These are phyloP conservation scores for Globisporangium paroecandrum DNA, from an alignment of 352 stramenopile species.

Conservation along the genomic window DNA sequence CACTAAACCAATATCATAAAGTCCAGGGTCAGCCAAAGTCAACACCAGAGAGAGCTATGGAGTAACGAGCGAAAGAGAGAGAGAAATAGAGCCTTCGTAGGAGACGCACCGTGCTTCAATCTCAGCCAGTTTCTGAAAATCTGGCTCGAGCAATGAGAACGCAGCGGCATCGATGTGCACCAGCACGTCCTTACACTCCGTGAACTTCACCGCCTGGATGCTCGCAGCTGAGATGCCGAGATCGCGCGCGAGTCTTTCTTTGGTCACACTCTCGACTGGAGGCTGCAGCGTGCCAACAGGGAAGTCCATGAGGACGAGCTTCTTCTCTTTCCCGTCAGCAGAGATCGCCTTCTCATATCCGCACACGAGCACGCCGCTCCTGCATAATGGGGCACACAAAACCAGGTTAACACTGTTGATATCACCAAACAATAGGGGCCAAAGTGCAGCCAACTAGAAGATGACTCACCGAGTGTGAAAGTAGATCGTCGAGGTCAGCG, in stretches of 20 bases:
- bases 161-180: conserved; percentile 24
- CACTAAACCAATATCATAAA: conserved; percentile 16
- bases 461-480: conserved; percentile 65
- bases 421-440: background rate
- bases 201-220: conserved; percentile 21
- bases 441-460: too few relatives aligned
- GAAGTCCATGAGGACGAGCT: conserved; percentile 64
- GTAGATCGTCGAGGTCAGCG: conserved; percentile 31
- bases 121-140: conserved; percentile 26
- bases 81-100: background rate
- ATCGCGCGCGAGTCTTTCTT: conserved; percentile 17
- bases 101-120: conserved; percentile 23
- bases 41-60: background rate
- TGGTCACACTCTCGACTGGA: conserved; percentile 2
- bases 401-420: background rate
- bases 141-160: conserved; percentile 20
- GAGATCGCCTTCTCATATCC: conserved; percentile 19
- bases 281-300: conserved; percentile 24
- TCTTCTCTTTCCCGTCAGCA: conserved; percentile 18
- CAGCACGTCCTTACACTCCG: conserved; percentile 19
- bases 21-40: background rate
- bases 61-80: background rate
- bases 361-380: conserved; percentile 47
- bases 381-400: conserved; percentile 8
- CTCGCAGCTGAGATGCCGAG: conserved; percentile 17